Evolutionary conservation across 2,329 filamentous ascomycete species (phyloP), one percentile per base, ranked within the genome.

Genomic region (Nannizziopsis arthrosporioides): DNA sequence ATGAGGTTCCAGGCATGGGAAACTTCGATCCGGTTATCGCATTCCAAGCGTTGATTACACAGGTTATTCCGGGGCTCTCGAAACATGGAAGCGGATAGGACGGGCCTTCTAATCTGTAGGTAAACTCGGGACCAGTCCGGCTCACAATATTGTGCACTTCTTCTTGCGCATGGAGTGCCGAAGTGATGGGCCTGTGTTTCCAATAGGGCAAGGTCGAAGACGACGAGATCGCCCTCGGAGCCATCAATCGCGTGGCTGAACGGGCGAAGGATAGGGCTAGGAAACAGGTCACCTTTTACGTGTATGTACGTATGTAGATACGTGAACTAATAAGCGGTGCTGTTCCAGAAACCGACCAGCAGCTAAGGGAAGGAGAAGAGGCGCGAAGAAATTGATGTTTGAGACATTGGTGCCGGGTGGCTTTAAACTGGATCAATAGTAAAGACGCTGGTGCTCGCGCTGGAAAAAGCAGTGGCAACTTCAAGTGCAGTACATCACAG

Each of bases 391-490:
- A 15, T 51, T 59, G 44, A 27, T 55, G 11, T 54, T 51, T 42
- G 63, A 70, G 54, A 61, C 47, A 14, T 50, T 67, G 45, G 57
- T 65, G 54, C 67, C 67, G 0, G 69, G 69, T 3, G 62, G 65
- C 37, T 71, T 71, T 55, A 72, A 72, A 56, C 51, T 71, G 22
- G 48, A 53, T 9, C 59, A 38, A 40, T 59, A 58, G 10, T 58
- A 55, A 10, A 52, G 57, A 8, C 57, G 53, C 45, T 59, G 15
- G 34, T 10, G 11, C 11, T 3, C 34, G 12, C 15, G 3, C 12
- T n/a, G n/a, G n/a, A 15, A 3, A 15, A 4, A 3, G 34, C 5
- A 3, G 9, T 12, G 15, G 11, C 12, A 15, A 15, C 34, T 3
- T 3, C 34, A 36, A 15, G 15, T n/a, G n/a, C n/a, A 36, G 34